These are phyloP conservation scores for Polytrichum formosum DNA, from an alignment of 225 moss, liverwort and hornwort genomes.

Conservation along the genomic window DNA sequence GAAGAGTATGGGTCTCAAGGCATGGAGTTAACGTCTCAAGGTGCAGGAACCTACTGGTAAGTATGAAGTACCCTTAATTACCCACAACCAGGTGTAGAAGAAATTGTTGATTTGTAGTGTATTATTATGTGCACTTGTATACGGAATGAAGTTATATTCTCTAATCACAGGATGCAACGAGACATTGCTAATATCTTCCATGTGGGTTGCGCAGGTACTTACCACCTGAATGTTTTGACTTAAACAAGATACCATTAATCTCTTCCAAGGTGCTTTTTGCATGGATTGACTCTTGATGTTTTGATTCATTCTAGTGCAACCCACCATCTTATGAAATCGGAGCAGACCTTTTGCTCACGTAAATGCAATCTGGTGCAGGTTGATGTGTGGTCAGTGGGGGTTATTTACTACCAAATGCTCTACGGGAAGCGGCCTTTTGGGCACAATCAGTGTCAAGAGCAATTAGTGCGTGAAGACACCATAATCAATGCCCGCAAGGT, in stretches of 20 bases:
- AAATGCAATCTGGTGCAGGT: constrained; percentile 45
- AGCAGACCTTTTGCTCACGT: constrained; percentile 1
- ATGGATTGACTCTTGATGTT: constrained; percentile 1
- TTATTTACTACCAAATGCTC: constrained; percentile 94
- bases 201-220: constrained; percentile 64
- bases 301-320: not conserved
- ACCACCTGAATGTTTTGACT: constrained; percentile 96
- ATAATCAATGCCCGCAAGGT: constrained; percentile 93
- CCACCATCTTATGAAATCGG: constrained; percentile 9
- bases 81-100: too few species aligned
- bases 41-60: constrained; percentile 97
- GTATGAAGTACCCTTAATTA: not conserved
- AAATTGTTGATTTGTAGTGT: too few species aligned
- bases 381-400: constrained; percentile 96
- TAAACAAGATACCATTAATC: constrained; percentile 80
- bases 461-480: constrained; percentile 92
- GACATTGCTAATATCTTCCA: too few species aligned
- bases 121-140: too few species aligned
- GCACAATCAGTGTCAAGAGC: constrained; percentile 88
- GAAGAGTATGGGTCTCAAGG: constrained; percentile 91
- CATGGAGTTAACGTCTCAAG: constrained; percentile 95
- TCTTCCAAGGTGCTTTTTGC: constrained; percentile 76
- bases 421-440: constrained; percentile 92
- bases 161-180: too few species aligned
- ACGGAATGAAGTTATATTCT: too few species aligned